Evolutionary conservation across 352 stramenopile species (phyloP).

Genomic region (Globisporangium orthogonon): DNA sequence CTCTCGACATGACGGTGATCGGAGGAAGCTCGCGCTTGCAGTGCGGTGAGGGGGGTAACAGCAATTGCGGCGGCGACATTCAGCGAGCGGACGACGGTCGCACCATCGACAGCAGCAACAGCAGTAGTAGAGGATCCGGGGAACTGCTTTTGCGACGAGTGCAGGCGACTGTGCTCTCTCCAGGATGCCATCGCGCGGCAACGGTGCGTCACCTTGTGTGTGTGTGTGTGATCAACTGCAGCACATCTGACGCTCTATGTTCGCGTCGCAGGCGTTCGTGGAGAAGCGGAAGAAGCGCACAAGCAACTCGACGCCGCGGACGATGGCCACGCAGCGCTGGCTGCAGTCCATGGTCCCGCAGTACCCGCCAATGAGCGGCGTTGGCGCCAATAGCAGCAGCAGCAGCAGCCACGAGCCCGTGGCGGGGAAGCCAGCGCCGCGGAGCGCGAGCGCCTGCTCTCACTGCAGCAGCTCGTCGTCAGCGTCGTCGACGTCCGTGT

Average conservation of each 20-base stretch:
- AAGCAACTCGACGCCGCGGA: slow-evolving; percentile 44
- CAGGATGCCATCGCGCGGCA: slow-evolving; percentile 38
- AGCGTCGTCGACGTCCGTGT: neutral
- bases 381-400: neutral
- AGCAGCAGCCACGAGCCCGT: neutral
- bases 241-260: neutral
- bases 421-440: neutral
- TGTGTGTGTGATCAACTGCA: too few species aligned
- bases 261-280: slow-evolving; percentile 40
- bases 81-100: too few species aligned
- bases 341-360: slow-evolving; percentile 38
- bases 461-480: neutral
- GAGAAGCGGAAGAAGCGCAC: slow-evolving; percentile 52
- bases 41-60: neutral
- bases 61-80: neutral
- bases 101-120: neutral
- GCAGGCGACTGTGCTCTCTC: slow-evolving; percentile 32
- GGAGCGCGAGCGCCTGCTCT: neutral
- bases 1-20: slow-evolving; percentile 24
- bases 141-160: slow-evolving; percentile 3
- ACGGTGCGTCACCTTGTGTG: slow-evolving; percentile 17
- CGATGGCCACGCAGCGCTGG: slow-evolving; percentile 59
- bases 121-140: neutral
- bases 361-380: neutral
- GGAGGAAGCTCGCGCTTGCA: neutral